Base-by-base conservation (phyloP, 2,329 filamentous ascomycete genomes). In the Helotiales sp. region DNA sequence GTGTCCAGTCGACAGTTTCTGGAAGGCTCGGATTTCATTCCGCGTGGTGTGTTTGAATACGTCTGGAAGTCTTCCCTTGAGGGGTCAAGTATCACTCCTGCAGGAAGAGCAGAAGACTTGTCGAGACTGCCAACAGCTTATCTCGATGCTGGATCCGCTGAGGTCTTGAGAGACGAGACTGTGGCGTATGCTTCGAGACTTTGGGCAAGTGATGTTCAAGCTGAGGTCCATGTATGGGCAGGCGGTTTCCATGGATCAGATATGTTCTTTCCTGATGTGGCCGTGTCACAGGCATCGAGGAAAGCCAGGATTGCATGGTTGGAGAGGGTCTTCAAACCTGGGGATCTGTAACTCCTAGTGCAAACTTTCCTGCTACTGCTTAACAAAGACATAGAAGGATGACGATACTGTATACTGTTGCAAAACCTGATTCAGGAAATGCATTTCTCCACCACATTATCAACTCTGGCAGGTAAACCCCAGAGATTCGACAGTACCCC, bases 161-260 rank as follows among this genome's bases (percentile, higher is more conserved):
- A 44, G 12, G 19, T 44, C 5, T 25, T 44, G 40, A 25, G 40
- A 15, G 40, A 44, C 19, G 40, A 44, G 40, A 24, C 40, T 8
- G 40, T 44, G 40, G 40, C 22, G 12, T 44, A 13, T 25, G 40
- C 40, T 12, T 44, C 40, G 3, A 44, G 8, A 24, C 40, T 44
- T 24, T 44, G 40, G 40, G 40, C 19, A 12, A 44, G n/a, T 25
- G 40, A 24, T 44, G 40, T 44, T 24, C 40, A 44, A 25, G 22
- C 40, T 15, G 40, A 44, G 9, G 22, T 44, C 27, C 19, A 44
- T 44, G 40, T 27, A 1, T 38, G 19, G n/a, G 19, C 19, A 6
- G 49, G 49, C 29, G 49, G 49, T 7, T 52, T 52, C 13, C 49
- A 52, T 40, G 49, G 33, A 1, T 52, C 40, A 29, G 49, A 52